phyloP scores from a whole-genome alignment of 2,329 filamentous ascomycete genomes.

The Aspergillus melleus region DNA sequence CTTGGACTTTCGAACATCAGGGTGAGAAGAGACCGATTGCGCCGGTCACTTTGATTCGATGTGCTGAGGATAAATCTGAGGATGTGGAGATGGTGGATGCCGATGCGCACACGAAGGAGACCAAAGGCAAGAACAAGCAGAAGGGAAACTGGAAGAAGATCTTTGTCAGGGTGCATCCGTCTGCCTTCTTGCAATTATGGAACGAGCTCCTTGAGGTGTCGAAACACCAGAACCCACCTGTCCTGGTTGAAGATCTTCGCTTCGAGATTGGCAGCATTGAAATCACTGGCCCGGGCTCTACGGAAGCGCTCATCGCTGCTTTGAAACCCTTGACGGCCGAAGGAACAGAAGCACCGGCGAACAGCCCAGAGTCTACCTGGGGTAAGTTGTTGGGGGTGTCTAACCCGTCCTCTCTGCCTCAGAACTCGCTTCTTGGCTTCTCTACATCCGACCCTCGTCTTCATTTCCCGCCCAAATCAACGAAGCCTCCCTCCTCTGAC shows the following conservation, averaged over 20 bases:
- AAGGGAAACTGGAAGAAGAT: slow-evolving; percentile 52
- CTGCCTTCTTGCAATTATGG: slow-evolving; percentile 68
- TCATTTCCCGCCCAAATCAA: slow-evolving; percentile 67
- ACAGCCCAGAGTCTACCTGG: slow-evolving; percentile 43
- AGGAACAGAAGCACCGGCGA: slow-evolving; percentile 18
- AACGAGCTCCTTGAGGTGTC: slow-evolving; percentile 58
- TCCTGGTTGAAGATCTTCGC: slow-evolving; percentile 65
- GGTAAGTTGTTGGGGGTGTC: slow-evolving; percentile 53
- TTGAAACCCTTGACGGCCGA: slow-evolving; percentile 52
- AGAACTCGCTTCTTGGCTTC: slow-evolving; percentile 70
- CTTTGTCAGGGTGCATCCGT: slow-evolving; percentile 78
- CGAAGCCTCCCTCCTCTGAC: slow-evolving; percentile 43
- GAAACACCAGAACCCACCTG: slow-evolving; percentile 61
- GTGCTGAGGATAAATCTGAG: slow-evolving; percentile 44
- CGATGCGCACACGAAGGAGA: slow-evolving; percentile 18
- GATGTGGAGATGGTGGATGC: slow-evolving; percentile 39
- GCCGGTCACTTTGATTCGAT: slow-evolving; percentile 75
- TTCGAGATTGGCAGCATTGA: slow-evolving; percentile 74
- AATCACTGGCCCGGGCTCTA: slow-evolving; percentile 71
- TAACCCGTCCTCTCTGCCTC: slow-evolving; percentile 69
- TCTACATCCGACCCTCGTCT: slow-evolving; percentile 77
- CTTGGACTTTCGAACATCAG: slow-evolving; percentile 60
- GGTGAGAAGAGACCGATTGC: slow-evolving; percentile 61
- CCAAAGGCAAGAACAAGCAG: not conserved
- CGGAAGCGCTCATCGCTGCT: slow-evolving; percentile 71